These are phyloP conservation scores for Meyerozyma sp. DNA, from an alignment of 1,139 yeast genomes.

Conservation along the genomic window DNA sequence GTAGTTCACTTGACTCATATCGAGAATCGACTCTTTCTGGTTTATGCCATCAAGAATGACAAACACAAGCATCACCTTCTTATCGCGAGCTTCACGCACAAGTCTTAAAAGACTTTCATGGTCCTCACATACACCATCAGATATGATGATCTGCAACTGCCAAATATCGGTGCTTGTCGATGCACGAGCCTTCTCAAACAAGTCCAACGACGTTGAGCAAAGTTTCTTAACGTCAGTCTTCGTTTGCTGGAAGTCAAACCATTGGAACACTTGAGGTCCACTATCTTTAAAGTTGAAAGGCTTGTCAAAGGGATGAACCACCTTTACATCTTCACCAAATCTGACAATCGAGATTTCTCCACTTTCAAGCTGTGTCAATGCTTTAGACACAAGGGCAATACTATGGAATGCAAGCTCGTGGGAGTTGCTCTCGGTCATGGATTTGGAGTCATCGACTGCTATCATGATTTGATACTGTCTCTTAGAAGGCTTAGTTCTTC, in stretches of 20 bases:
- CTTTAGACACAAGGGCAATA: conserved; percentile 90
- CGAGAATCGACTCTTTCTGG: conserved; percentile 80
- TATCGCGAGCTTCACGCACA: conserved; percentile 89
- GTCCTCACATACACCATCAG: conserved; percentile 97
- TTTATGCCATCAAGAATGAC: conserved; percentile 89
- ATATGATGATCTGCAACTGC: conserved; percentile 88
- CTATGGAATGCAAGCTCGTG: conserved; percentile 91
- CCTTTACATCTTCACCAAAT: conserved; percentile 80
- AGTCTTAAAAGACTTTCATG: conserved; percentile 76
- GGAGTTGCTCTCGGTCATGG: conserved; percentile 92
- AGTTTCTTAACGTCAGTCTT: conserved; percentile 78
- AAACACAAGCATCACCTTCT: conserved; percentile 90
- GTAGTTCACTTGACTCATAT: conserved; percentile 90
- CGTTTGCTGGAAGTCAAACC: conserved; percentile 88
- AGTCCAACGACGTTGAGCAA: conserved; percentile 63
- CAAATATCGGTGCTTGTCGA: conserved; percentile 64
- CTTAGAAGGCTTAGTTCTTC: conserved; percentile 95
- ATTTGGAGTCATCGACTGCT: conserved; percentile 94
- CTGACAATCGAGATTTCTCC: conserved; percentile 89
- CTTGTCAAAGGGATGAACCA: conserved; percentile 85
- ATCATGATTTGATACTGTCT: conserved; percentile 97
- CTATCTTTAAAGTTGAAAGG: conserved; percentile 74
- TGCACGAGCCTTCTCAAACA: conserved; percentile 68
- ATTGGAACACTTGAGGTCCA: conserved; percentile 79
- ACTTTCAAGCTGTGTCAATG: conserved; percentile 88